phyloP scores from a whole-genome alignment of 2,329 filamentous ascomycete species.

The Aspergillus texensis region DNA sequence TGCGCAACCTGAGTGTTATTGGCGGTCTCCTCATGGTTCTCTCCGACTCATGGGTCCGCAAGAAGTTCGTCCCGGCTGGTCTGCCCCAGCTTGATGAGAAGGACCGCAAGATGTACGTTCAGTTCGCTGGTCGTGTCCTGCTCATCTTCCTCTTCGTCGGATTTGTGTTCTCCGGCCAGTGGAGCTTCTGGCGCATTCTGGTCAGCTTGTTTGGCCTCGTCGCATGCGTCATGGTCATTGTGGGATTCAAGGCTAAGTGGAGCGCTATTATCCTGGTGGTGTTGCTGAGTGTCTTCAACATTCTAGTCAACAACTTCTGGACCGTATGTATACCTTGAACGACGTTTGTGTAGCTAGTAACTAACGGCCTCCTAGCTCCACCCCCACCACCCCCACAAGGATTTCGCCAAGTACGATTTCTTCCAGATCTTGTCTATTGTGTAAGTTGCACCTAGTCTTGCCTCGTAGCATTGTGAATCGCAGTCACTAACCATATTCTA shows the following conservation, averaged over 20 bases:
- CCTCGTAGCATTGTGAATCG: background rate
- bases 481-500: slow-evolving; percentile 6
- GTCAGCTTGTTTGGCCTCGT: slow-evolving; percentile 84
- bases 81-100: slow-evolving; percentile 95
- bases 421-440: slow-evolving; percentile 99
- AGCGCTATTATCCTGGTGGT: slow-evolving; percentile 94
- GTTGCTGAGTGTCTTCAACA: slow-evolving; percentile 93
- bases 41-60: slow-evolving; percentile 96
- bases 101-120: slow-evolving; percentile 99
- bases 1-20: slow-evolving; percentile 96
- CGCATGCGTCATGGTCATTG: slow-evolving; percentile 96
- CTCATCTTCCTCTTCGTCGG: slow-evolving; percentile 97
- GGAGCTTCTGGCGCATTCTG: slow-evolving; percentile 83
- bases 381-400: slow-evolving; percentile 97
- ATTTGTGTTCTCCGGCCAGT: slow-evolving; percentile 93
- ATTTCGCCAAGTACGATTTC: slow-evolving; percentile 99
- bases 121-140: slow-evolving; percentile 91
- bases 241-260: slow-evolving; percentile 99
- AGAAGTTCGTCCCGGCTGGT: slow-evolving; percentile 94
- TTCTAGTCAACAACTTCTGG: slow-evolving; percentile 99
- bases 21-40: slow-evolving; percentile 97
- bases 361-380: slow-evolving; percentile 67
- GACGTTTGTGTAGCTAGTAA: background rate
- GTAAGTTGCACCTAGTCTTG: slow-evolving; percentile 49
- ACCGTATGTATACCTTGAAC: slow-evolving; percentile 66